These are phyloP conservation scores for Grammothele lineata DNA, from an alignment of 768 basidiomycete genomes.

Conservation along the genomic window DNA sequence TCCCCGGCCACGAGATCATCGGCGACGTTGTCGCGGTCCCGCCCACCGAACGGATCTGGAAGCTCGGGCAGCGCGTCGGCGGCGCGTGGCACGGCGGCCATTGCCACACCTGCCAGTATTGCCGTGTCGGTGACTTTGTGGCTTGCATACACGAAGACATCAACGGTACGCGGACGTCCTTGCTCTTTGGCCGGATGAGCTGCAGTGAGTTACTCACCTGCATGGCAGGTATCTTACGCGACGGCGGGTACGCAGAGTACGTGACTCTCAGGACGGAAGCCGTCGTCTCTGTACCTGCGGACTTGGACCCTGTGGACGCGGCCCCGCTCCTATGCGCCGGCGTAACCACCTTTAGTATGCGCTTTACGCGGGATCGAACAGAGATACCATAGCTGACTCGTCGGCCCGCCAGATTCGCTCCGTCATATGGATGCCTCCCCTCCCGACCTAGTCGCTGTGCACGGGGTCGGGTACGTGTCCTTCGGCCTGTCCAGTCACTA, in stretches of 20 bases:
- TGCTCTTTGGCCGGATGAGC: not conserved
- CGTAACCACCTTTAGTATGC: conserved; percentile 34
- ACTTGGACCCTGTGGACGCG: conserved; percentile 23
- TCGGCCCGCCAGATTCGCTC: conserved; percentile 16
- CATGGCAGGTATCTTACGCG: conserved; percentile 19
- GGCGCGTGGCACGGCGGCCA: conserved; percentile 27
- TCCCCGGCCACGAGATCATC: conserved; percentile 28
- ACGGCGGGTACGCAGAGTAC: conserved; percentile 29
- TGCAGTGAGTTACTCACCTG: no score
- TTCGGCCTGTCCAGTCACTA: not conserved
- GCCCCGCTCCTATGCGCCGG: conserved; percentile 33
- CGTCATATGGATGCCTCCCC: conserved; percentile 26
- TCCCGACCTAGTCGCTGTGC: conserved; percentile 34
- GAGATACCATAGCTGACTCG: not conserved
- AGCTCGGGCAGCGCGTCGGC: conserved; percentile 28
- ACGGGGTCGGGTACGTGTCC: conserved; percentile 29
- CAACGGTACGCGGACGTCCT: conserved; percentile 9
- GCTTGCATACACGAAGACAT: conserved; percentile 22
- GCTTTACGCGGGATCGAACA: not conserved
- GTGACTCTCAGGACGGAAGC: conserved; percentile 21
- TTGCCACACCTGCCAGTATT: conserved; percentile 22
- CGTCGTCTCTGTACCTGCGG: conserved; percentile 20
- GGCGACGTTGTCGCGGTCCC: conserved; percentile 23
- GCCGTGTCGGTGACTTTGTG: conserved; percentile 22
- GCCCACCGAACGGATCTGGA: conserved; percentile 18